Conservation (phyloP, 2,329 filamentous ascomycete species). For the Orbilia ellipsospora region DNA sequence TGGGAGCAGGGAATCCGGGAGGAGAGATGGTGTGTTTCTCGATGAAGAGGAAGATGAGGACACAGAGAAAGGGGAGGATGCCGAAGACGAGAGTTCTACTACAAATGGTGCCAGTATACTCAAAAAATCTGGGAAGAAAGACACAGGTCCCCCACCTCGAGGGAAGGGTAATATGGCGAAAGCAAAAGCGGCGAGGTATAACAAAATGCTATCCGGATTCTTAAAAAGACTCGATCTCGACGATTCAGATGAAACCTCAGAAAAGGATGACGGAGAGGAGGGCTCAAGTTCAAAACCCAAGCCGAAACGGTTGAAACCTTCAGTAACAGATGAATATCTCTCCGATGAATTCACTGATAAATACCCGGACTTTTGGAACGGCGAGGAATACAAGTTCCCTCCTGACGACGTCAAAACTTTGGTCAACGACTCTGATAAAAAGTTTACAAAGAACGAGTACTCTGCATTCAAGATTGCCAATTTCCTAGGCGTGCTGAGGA, state of each 20-base stretch:
- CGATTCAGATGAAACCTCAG: neutral
- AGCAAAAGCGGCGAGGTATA: constrained; percentile 64
- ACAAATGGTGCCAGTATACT: neutral
- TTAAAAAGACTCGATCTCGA: neutral
- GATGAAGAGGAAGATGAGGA: constrained; percentile 58
- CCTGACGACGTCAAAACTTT: constrained; percentile 21
- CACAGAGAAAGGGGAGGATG: constrained; percentile 61
- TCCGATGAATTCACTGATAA: constrained; percentile 41
- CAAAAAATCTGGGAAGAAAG: neutral
- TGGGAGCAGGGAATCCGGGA: constrained; percentile 68
- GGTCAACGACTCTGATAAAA: constrained; percentile 52
- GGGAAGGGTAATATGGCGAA: neutral
- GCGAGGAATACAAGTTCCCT: constrained; percentile 7
- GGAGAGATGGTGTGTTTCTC: constrained; percentile 66
- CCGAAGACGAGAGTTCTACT: neutral
- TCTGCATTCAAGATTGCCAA: constrained; percentile 83
- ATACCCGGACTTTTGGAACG: constrained; percentile 34
- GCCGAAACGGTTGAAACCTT: neutral
- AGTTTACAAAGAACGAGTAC: constrained; percentile 76
- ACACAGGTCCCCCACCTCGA: neutral
- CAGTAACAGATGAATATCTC: constrained; percentile 49
- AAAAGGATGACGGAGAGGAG: neutral
- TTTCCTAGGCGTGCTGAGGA: constrained; percentile 69
- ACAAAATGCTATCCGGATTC: constrained; percentile 55
- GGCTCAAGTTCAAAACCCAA: neutral